Conservation (phyloP, 169 alveolate species). For the Plasmodium fragile region DNA sequence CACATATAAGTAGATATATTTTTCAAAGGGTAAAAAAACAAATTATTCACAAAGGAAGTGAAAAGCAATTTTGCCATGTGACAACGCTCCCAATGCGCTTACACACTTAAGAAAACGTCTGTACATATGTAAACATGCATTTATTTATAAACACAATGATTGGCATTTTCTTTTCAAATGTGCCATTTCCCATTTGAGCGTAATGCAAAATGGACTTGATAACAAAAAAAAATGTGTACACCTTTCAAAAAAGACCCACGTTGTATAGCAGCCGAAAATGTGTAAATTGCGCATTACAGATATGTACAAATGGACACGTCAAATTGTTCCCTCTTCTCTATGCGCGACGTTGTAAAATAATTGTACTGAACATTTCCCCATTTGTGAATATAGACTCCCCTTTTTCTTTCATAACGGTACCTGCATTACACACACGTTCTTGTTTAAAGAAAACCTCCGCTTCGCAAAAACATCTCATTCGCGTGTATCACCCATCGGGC, state of each 20-base stretch:
- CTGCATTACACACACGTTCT: neutral
- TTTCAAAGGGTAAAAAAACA: neutral
- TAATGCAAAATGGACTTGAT: neutral
- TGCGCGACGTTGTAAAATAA: neutral
- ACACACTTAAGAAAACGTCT: neutral
- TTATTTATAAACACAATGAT: neutral
- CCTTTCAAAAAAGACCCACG: neutral
- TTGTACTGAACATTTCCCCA: neutral
- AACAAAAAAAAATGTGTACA: neutral
- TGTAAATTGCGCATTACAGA: neutral
- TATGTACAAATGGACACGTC: neutral
- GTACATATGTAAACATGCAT: neutral
- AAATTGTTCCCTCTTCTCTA: neutral
- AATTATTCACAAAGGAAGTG: no score
- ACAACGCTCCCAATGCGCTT: neutral
- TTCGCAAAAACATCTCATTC: neutral
- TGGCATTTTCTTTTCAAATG: neutral
- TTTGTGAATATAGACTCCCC: conserved; percentile 1
- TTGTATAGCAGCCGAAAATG: neutral
- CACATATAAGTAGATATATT: neutral
- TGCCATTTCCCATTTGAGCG: neutral
- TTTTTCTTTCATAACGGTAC: neutral
- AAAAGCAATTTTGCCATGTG: neutral
- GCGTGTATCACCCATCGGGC: neutral
- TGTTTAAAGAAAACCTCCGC: neutral